Conservation (phyloP, 2,329 filamentous ascomycete genomes). For the Beauveria australis region DNA sequence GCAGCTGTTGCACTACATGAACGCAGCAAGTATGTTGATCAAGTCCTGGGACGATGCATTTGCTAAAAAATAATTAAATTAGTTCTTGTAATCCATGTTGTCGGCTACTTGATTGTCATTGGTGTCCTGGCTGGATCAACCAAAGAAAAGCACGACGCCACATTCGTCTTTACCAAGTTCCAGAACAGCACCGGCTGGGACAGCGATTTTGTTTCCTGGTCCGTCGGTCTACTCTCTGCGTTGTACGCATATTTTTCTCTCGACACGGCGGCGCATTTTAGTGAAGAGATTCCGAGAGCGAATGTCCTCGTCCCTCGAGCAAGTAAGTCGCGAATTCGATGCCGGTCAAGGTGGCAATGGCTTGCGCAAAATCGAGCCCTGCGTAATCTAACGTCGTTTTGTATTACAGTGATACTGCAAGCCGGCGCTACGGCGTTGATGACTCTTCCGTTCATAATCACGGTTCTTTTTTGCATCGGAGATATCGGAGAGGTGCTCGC, state of each 20-base stretch:
- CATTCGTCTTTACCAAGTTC: background rate
- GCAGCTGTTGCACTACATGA: background rate
- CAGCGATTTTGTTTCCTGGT: background rate
- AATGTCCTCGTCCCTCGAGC: background rate
- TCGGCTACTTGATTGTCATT: background rate
- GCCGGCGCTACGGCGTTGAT: background rate
- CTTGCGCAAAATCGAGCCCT: background rate
- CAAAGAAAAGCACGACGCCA: background rate
- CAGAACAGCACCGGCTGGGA: background rate
- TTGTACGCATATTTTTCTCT: background rate
- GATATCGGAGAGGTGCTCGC: background rate
- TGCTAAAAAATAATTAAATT: background rate
- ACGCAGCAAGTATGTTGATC: background rate
- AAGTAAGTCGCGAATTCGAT: background rate
- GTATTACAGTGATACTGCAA: background rate
- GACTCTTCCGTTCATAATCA: background rate
- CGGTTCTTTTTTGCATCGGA: background rate
- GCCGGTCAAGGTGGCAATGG: background rate
- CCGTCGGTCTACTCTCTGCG: background rate
- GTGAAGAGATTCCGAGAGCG: background rate
- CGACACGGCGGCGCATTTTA: background rate
- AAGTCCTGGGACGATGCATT: background rate
- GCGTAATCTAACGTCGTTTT: background rate
- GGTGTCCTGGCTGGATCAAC: background rate
- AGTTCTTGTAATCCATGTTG: background rate